These are phyloP conservation scores for Fusarium paranaense DNA, from an alignment of 2,329 filamentous ascomycete species.

Conservation along the genomic window DNA sequence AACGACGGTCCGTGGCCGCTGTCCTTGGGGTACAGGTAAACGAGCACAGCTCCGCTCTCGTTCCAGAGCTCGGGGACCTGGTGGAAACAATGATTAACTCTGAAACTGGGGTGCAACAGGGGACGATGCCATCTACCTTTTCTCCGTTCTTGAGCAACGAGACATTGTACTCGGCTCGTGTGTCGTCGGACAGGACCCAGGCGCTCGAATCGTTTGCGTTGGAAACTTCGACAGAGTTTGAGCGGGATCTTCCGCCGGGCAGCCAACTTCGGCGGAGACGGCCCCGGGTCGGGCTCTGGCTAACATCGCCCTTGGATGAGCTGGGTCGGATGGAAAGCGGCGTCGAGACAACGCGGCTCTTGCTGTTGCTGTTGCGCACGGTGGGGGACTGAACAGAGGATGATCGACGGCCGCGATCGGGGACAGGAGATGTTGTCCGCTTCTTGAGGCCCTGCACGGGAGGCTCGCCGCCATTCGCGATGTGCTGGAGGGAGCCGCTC, in stretches of 20 bases:
- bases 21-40: constrained; percentile 67
- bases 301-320: constrained; percentile 47
- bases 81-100: constrained; percentile 26
- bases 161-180: constrained; percentile 67
- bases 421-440: constrained; percentile 47
- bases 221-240: constrained; percentile 57
- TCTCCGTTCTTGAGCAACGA: constrained; percentile 64
- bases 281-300: constrained; percentile 59
- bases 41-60: constrained; percentile 66
- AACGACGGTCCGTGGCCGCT: constrained; percentile 68
- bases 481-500: constrained; percentile 49
- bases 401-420: constrained; percentile 58
- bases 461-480: constrained; percentile 20
- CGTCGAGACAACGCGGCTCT: constrained; percentile 49
- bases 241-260: constrained; percentile 63
- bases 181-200: constrained; percentile 68
- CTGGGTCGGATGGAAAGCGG: constrained; percentile 45
- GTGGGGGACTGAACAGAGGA: constrained; percentile 59
- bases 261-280: constrained; percentile 66
- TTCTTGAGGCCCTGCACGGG: constrained; percentile 39
- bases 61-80: constrained; percentile 76
- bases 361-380: constrained; percentile 41
- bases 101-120: constrained; percentile 12
- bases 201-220: constrained; percentile 49
- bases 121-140: constrained; percentile 56